These are phyloP conservation scores for Lathyrus tuberosus DNA, from an alignment of 306 rosid species.

Conservation along the genomic window DNA sequence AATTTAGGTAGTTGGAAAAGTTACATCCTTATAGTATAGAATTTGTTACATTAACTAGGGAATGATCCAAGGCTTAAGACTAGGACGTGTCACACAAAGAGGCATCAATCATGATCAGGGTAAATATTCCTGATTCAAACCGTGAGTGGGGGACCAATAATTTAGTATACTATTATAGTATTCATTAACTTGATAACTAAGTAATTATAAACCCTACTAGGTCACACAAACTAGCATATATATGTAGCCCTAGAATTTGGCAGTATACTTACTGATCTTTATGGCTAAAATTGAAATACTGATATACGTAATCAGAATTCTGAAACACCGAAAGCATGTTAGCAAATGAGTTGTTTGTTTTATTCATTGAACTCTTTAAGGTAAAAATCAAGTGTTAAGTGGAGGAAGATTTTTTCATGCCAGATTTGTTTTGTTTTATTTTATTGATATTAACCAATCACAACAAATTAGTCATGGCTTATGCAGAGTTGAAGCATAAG, in stretches of 20 bases:
- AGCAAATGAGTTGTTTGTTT: slow-evolving; percentile 1
- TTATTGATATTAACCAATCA: slow-evolving; percentile 25
- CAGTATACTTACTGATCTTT: neutral
- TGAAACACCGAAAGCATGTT: slow-evolving; percentile 12
- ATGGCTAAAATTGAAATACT: neutral
- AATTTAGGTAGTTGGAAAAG: neutral
- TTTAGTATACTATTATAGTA: neutral
- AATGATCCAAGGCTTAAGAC: slow-evolving; percentile 25
- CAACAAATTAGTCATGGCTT: neutral
- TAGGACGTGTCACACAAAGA: slow-evolving; percentile 50
- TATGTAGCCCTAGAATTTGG: too few relatives aligned
- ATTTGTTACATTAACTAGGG: slow-evolving; percentile 21
- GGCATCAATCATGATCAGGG: slow-evolving; percentile 42
- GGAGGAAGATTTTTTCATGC: slow-evolving; percentile 1
- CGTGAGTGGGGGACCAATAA: slow-evolving; percentile 43
- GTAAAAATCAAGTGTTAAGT: slow-evolving; percentile 3
- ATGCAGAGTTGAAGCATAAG: neutral
- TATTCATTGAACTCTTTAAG: neutral
- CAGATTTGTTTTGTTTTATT: slow-evolving; percentile 14
- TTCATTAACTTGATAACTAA: too few relatives aligned
- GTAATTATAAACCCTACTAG: too few relatives aligned
- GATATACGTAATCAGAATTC: slow-evolving; percentile 1
- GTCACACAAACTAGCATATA: too few relatives aligned
- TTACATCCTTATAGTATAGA: neutral
- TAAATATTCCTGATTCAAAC: slow-evolving; percentile 33